Percentiles rank a stretch among this genome's conserved stretches.
phyloP scores from a whole-genome alignment of 1,284 basidiomycete genomes.

The Ustilago curta region DNA sequence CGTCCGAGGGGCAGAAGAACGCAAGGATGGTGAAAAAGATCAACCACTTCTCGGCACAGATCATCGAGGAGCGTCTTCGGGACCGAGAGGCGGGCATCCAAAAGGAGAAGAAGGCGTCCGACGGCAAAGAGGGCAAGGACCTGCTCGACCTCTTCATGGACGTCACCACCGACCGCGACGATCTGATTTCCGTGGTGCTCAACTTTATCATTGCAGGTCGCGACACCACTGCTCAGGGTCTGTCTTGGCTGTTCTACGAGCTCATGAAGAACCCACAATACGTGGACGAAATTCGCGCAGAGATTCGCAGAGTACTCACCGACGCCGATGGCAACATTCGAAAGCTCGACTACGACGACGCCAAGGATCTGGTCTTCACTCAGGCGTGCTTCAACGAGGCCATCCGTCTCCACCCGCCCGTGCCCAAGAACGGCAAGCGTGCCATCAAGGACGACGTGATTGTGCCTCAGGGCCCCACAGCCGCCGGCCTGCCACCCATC shows the following conservation, averaged over 20 bases:
- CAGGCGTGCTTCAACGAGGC: slow-evolving; percentile 59
- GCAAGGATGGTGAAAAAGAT: slow-evolving; percentile 50
- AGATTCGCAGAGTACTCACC: slow-evolving; percentile 41
- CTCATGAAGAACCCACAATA: slow-evolving; percentile 45
- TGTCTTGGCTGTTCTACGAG: slow-evolving; percentile 61
- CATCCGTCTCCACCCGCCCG: slow-evolving; percentile 56
- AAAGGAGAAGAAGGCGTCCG: slow-evolving; percentile 34
- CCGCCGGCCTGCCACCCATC: slow-evolving; percentile 54
- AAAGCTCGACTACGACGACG: slow-evolving; percentile 50
- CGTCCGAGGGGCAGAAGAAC: slow-evolving; percentile 42
- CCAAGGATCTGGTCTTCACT: slow-evolving; percentile 57
- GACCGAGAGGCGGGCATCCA: slow-evolving; percentile 27
- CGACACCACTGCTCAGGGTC: slow-evolving; percentile 59
- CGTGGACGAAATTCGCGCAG: slow-evolving; percentile 50
- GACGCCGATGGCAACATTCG: slow-evolving; percentile 28
- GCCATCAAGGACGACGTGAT: slow-evolving; percentile 57
- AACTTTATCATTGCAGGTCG: slow-evolving; percentile 64
- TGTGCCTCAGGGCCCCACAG: slow-evolving; percentile 48
- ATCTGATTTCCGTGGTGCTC: slow-evolving; percentile 57
- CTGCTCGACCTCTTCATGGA: slow-evolving; percentile 64
- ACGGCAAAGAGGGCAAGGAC: slow-evolving; percentile 59
- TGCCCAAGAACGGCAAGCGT: slow-evolving; percentile 60
- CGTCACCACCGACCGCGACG: slow-evolving; percentile 46
- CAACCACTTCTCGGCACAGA: slow-evolving; percentile 56
- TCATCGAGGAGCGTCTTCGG: slow-evolving; percentile 60